A percentile compares a stretch with the other conserved stretches of the same genome.
Conservation (phyloP, 108 stramenopile genomes). For the Seminavis robusta region DNA sequence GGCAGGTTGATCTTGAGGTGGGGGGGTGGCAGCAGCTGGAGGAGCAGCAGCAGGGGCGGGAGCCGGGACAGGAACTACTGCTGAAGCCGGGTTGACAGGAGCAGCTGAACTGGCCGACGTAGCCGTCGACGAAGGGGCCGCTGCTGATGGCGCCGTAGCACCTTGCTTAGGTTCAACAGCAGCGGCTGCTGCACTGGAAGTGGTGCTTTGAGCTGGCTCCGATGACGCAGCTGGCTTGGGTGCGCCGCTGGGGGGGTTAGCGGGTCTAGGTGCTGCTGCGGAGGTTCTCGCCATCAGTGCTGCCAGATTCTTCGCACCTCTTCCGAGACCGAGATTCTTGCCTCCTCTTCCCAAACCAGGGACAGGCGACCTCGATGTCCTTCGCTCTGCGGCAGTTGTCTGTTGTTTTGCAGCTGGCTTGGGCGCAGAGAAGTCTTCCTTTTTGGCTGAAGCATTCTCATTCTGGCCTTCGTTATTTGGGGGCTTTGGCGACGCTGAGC, state of each 20-base stretch:
- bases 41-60: neutral
- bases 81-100: neutral
- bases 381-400: too few species aligned
- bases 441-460: too few species aligned
- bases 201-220: too few species aligned
- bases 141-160: neutral
- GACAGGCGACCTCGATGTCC: too few species aligned
- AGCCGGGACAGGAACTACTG: neutral
- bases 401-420: too few species aligned
- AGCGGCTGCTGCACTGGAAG: neutral
- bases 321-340: conserved; percentile 38
- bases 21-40: neutral
- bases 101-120: neutral
- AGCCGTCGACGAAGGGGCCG: neutral
- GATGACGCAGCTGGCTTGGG: too few species aligned
- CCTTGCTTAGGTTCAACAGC: neutral
- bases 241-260: too few species aligned
- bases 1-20: neutral
- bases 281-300: conserved; percentile 36
- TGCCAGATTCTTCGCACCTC: conserved; percentile 53
- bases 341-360: too few species aligned
- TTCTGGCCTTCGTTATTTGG: too few species aligned
- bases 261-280: too few species aligned
- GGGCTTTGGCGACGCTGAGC: too few species aligned
- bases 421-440: too few species aligned